Percentiles rank a stretch among this genome's conserved stretches.
Evolutionary conservation across 345 rosid species (phyloP).

Genomic region (Salix dunnii): DNA sequence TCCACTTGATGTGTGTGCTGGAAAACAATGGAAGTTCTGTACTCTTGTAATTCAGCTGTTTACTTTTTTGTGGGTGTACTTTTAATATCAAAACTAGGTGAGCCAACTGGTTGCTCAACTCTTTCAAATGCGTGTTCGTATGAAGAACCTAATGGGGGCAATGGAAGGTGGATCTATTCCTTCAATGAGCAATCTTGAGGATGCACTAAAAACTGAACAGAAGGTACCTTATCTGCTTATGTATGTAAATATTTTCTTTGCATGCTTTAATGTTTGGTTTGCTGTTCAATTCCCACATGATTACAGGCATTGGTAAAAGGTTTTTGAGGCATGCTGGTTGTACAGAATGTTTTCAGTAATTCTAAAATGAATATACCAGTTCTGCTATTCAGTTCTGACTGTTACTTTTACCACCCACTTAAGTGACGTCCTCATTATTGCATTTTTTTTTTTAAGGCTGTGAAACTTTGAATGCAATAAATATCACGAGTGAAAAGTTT

Average conservation of each 20-base stretch:
- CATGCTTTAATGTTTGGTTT: not conserved
- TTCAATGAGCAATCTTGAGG: slow-evolving; percentile 78
- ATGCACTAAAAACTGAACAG: slow-evolving; percentile 71
- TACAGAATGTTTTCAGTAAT: not conserved
- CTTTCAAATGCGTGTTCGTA: slow-evolving; percentile 87
- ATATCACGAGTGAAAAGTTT: not conserved
- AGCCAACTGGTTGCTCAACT: slow-evolving; percentile 93
- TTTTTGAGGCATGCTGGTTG: not conserved
- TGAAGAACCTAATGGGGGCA: slow-evolving; percentile 95
- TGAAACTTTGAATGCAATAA: not conserved
- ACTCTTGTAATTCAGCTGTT: not conserved
- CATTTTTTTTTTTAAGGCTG: not conserved
- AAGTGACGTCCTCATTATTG: not conserved
- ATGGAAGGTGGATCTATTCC: slow-evolving; percentile 97
- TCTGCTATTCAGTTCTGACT: not conserved
- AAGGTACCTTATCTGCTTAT: slow-evolving; percentile 46
- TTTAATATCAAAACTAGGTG: slow-evolving; percentile 49
- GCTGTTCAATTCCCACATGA: not conserved
- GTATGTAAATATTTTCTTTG: not conserved
- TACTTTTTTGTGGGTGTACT: slow-evolving; percentile 8
- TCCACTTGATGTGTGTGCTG: not conserved
- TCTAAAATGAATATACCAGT: not conserved
- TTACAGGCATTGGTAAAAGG: not conserved
- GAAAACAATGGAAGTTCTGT: not conserved
- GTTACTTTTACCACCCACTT: not conserved